Evolutionary conservation across 169 alveolate species (phyloP), one percentile per base, ranked within the genome.

Genomic region (Plasmodium relictum): DNA sequence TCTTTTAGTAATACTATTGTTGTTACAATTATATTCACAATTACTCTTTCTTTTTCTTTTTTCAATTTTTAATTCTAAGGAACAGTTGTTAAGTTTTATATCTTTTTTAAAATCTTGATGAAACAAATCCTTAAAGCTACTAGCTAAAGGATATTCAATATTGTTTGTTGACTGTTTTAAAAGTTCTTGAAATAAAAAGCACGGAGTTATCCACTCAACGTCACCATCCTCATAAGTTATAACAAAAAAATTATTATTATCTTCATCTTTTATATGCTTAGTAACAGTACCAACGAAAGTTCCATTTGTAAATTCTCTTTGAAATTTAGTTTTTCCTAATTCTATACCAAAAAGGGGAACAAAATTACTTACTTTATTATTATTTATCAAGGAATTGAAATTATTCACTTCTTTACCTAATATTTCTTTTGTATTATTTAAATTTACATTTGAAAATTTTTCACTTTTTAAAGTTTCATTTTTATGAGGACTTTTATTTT

Each of bases 191-290:
- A 86, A 86, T 45, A 86, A 66, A 65, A 86, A 86, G 39, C 24
- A 59, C 9, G 92, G 92, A 24, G 83, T 86, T 39, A 86, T 86
- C 92, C 92, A 86, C 70, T 86, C 92, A 26, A 52, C 74, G 52
- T 86, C 92, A 7, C 92, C 92, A 86, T 86, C 92, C 44, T 86
- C 92, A 52, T 86, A 86, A 22, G 92, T 86, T 20, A 86, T 74
- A 39, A 86, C 88, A 54, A 86, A 86, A 86, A 63, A 86, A 70
- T 71, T 59, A 71, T 22, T 66, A 50, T 65, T 80, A 61, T 71
- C 16, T 42, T 86, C 76, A 65, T 86, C 88, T 54, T 86, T 86
- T 56, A 71, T 86, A 22, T 86, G 92, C 61, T 69, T 50, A 31
- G 87, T 86, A 58, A 86, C 88, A 22, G 88, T 86, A 24, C 92